Conservation (phyloP, 2,329 filamentous ascomycete species). For the Colletotrichum sp. region DNA sequence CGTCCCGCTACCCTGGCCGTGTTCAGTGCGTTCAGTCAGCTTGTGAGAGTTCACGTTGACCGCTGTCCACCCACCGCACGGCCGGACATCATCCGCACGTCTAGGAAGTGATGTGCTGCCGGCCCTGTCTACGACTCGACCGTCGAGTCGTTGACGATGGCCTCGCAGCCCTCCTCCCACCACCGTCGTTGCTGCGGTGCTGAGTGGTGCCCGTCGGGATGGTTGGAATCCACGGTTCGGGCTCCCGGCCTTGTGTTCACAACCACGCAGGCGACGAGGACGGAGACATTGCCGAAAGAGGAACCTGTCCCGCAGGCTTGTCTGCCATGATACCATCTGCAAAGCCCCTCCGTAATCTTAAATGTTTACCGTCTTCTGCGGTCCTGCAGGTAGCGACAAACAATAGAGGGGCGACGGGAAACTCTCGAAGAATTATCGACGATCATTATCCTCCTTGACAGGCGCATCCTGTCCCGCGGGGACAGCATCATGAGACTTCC, state of each 20-base stretch:
- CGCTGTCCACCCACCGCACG: constrained; percentile 15
- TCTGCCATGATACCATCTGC: constrained; percentile 17
- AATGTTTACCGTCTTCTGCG: constrained; percentile 20
- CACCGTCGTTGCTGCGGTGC: not conserved
- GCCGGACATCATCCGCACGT: constrained; percentile 20
- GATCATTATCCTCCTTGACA: constrained; percentile 15
- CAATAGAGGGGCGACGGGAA: constrained; percentile 13
- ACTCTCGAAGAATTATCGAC: constrained; percentile 14
- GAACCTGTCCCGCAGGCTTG: constrained; percentile 3
- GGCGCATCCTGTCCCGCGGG: constrained; percentile 12
- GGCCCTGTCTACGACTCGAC: not conserved
- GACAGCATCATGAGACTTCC: constrained; percentile 16
- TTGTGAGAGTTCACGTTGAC: constrained; percentile 11
- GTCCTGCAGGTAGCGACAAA: constrained; percentile 14
- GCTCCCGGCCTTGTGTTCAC: not conserved
- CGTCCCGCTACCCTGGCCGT: constrained; percentile 27
- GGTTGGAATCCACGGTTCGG: not conserved
- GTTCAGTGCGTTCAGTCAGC: constrained; percentile 8
- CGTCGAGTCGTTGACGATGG: constrained; percentile 26
- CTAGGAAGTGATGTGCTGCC: constrained; percentile 26
- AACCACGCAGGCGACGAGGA: not conserved
- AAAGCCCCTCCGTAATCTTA: constrained; percentile 23
- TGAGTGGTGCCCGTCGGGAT: not conserved
- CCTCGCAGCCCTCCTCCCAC: not conserved
- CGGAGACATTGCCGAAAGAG: constrained; percentile 1